Evolutionary conservation across 2,329 filamentous ascomycete species (phyloP), one percentile per base, ranked within the genome.

Genomic region (Talaromyces sp.): DNA sequence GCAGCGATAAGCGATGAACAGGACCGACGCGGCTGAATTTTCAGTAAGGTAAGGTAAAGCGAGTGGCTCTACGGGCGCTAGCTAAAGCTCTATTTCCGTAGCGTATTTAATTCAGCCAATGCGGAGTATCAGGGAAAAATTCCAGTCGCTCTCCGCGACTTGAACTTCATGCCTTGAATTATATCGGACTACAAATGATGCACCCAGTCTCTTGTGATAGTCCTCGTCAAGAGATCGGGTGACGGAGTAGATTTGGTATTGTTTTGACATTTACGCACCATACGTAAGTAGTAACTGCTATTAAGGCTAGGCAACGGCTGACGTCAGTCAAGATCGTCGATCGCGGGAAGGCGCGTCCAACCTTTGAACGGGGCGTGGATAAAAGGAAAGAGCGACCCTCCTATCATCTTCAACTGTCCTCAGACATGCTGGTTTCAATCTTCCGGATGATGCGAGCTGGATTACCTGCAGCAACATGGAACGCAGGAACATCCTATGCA

Each of bases 391-490:
- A 52, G 27, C 27, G 48, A 52, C 48, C 48, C 7, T 27, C 22
- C 27, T 14, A 52, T 31, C 48, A 52, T 33, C 27, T 16, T 47
- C 37, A 57, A 37, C 39, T 27, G 65, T 58, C 68, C 19, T 71
- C 66, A 6, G 65, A 68, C 74, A 77, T 75, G 7, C 72, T 68
- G 0, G 76, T 78, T 59, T 79, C 73, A 67, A 81, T 78, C 62
- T 73, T 76, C 39, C 77, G 72, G 60, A 79, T 72, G 19, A 80
- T 71, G 50, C 68, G 73, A 9, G 77, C 78, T 35, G 78, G 78
- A 61, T 81, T 81, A 6, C 78, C 78, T 19, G 74, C 75, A 54
- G 71, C 78, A 24, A 81, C 71, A 68, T 80, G 77, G 65, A 78
- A 81, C 22, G 77, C 68, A 22, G 78, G 78, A 27, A 80, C 72